Evolutionary conservation across 139 green algal genomes (phyloP).

Genomic region (Coelastrella sp.): DNA sequence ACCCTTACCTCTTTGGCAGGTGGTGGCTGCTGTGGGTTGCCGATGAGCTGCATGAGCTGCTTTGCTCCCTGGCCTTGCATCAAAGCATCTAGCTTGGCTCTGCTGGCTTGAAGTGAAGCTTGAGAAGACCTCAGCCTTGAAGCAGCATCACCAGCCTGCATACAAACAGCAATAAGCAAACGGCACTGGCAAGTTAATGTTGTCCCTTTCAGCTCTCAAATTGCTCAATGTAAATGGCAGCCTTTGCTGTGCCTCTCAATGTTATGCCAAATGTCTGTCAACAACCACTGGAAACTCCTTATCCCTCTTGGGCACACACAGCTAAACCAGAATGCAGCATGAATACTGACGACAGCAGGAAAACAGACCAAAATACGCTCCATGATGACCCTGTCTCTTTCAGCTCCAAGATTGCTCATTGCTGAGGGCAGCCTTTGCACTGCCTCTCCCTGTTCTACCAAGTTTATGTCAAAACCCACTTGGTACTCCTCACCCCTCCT

Average conservation of each 20-base stretch:
- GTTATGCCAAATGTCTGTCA: background rate
- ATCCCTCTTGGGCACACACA: background rate
- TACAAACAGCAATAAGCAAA: background rate
- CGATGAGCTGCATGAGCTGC: slow-evolving; percentile 16
- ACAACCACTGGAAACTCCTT: slow-evolving; percentile 13
- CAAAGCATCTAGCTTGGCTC: slow-evolving; percentile 7
- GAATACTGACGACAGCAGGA: background rate
- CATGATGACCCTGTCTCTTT: too few relatives aligned
- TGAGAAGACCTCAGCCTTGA: background rate
- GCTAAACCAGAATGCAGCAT: too few relatives aligned
- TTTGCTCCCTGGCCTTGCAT: background rate
- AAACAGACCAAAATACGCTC: too few relatives aligned
- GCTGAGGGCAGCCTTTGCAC: too few relatives aligned
- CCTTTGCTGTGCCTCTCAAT: background rate
- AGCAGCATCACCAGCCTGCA: slow-evolving; percentile 20
- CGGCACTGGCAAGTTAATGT: too few relatives aligned
- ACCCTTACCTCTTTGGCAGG: slow-evolving; percentile 11
- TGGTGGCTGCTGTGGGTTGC: slow-evolving; percentile 23
- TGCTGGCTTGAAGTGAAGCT: background rate
- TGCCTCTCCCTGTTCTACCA: too few relatives aligned
- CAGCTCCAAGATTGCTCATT: too few relatives aligned
- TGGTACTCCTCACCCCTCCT: too few relatives aligned
- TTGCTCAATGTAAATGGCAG: background rate
- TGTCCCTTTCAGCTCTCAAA: background rate
- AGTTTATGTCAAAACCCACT: too few relatives aligned